A percentile compares a stretch with the other conserved stretches of the same genome.
Evolutionary conservation across 2,329 filamentous ascomycete genomes (phyloP).

Genomic region (Pseudophaeomoniella oleicola): DNA sequence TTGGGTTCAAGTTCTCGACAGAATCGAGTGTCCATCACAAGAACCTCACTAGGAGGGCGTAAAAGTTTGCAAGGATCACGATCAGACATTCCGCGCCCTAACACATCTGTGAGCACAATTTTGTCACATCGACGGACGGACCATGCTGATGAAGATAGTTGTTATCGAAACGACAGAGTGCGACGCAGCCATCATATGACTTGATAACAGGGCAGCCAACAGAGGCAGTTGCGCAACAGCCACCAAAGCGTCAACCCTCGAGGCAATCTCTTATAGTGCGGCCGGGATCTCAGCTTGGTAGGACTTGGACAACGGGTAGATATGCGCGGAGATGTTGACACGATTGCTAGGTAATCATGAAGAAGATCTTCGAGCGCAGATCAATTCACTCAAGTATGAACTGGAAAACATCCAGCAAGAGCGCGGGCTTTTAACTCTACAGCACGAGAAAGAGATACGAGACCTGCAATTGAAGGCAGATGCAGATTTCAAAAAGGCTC

Average conservation of each 20-base stretch:
- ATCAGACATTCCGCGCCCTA: slow-evolving; percentile 8
- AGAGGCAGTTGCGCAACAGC: slow-evolving; percentile 18
- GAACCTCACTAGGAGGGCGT: slow-evolving; percentile 9
- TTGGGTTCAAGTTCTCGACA: background rate
- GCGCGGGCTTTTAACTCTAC: slow-evolving; percentile 61
- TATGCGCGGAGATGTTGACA: slow-evolving; percentile 10
- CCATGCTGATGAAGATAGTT: background rate
- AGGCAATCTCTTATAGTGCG: background rate
- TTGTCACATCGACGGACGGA: background rate
- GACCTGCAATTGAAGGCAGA: slow-evolving; percentile 71
- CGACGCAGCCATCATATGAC: slow-evolving; percentile 43
- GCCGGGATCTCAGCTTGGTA: slow-evolving; percentile 7
- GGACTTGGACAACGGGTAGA: slow-evolving; percentile 26
- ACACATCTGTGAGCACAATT: slow-evolving; percentile 6
- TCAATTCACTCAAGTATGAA: slow-evolving; percentile 78
- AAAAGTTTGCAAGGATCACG: slow-evolving; percentile 8
- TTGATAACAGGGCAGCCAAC: slow-evolving; percentile 41
- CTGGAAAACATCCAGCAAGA: slow-evolving; percentile 79
- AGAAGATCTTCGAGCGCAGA: slow-evolving; percentile 76
- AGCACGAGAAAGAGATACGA: slow-evolving; percentile 71
- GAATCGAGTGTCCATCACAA: background rate
- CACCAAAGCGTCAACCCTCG: background rate
- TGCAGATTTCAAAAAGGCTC: slow-evolving; percentile 60
- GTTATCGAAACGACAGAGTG: slow-evolving; percentile 19
- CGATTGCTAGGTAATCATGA: slow-evolving; percentile 22